Conservation (phyloP, 495 filamentous ascomycete genomes). For the Tuber calosporum region DNA sequence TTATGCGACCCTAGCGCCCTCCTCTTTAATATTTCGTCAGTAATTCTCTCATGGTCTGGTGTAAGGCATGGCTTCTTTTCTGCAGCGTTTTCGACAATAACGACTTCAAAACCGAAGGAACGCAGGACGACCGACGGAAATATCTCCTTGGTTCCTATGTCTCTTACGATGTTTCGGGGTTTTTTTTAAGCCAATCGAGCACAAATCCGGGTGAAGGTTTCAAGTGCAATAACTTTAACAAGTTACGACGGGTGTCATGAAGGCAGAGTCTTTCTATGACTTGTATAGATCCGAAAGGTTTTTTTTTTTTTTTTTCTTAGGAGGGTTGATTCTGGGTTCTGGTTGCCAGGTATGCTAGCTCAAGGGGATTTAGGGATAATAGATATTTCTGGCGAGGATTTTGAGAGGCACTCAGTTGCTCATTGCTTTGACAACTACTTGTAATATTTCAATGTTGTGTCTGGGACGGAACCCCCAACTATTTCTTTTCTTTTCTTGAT, state of each 20-base stretch:
- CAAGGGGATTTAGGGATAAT: not conserved
- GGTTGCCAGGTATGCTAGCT: not conserved
- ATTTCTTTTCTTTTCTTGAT: not conserved
- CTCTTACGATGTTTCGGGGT: conserved; percentile 26
- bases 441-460: not conserved
- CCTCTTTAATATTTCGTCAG: conserved; percentile 17
- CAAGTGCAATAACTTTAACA: conserved; percentile 23
- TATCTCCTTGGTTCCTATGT: conserved; percentile 40
- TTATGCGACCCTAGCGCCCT: conserved; percentile 48
- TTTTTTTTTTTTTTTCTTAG: conserved; percentile 3
- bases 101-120: conserved; percentile 32
- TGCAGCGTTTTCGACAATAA: conserved; percentile 28
- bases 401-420: not conserved
- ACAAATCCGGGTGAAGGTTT: conserved; percentile 22
- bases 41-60: conserved; percentile 42
- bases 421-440: not conserved
- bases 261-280: conserved; percentile 5
- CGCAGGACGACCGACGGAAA: conserved; percentile 33
- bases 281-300: conserved; percentile 11
- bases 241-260: conserved; percentile 26
- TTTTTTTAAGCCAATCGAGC: conserved; percentile 11
- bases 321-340: not conserved
- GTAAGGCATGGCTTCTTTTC: conserved; percentile 29
- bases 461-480: not conserved
- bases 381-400: not conserved